A percentile compares a stretch with the other conserved stretches of the same genome.
Evolutionary conservation across 176 grass and related monocot genomes (phyloP).

Genomic region (Calamus simplicifolius): DNA sequence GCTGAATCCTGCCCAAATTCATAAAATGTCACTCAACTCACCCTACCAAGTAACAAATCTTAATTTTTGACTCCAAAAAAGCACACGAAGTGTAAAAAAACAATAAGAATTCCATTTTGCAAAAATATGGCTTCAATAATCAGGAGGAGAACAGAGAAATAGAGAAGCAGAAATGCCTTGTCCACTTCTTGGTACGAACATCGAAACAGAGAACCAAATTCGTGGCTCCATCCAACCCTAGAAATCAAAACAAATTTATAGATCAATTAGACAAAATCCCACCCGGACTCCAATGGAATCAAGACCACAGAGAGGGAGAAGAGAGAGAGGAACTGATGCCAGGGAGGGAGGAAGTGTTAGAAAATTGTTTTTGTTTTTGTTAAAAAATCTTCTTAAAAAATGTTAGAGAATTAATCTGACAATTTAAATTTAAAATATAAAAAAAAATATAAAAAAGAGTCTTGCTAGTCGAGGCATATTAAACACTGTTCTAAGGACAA

Average conservation of each 20-base stretch:
- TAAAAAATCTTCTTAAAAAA: too few species aligned
- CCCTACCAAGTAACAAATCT: too few species aligned
- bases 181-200: constrained; percentile 61
- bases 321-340: constrained; percentile 52
- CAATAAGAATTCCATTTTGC: too few species aligned
- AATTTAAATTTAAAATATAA: too few species aligned
- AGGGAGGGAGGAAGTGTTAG: constrained; percentile 45
- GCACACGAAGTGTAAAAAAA: too few species aligned
- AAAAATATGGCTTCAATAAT: neutral
- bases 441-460: too few species aligned
- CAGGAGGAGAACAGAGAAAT: neutral
- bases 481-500: too few species aligned
- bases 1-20: constrained; percentile 39
- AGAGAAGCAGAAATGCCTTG: constrained; percentile 20
- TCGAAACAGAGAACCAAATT: constrained; percentile 89
- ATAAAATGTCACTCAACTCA: neutral
- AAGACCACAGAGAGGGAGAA: neutral
- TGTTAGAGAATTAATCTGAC: too few species aligned
- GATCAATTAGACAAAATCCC: constrained; percentile 3
- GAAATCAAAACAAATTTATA: neutral
- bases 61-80: too few species aligned
- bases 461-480: too few species aligned
- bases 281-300: constrained; percentile 1
- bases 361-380: too few species aligned
- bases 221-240: constrained; percentile 87